phyloP scores from a whole-genome alignment of 345 rosid genomes.

The Gossypium stocksii region DNA sequence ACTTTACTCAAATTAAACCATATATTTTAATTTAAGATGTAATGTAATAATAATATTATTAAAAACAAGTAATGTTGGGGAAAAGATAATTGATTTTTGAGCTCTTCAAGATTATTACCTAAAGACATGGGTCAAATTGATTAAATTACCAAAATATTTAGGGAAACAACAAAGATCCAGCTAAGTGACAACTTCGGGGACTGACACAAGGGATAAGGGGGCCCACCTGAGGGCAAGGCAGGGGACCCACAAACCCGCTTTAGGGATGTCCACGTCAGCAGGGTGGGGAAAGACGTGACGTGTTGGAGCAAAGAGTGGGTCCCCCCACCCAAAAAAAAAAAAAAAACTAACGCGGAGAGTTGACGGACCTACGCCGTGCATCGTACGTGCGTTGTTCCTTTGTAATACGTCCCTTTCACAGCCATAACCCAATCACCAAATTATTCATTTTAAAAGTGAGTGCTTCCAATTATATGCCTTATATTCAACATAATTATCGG shows the following conservation, averaged over 20 bases:
- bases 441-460: too few species aligned
- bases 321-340: not conserved
- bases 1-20: too few species aligned
- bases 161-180: not conserved
- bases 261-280: constrained; percentile 19
- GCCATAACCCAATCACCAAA: too few species aligned
- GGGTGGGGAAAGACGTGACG: not conserved
- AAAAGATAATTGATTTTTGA: too few species aligned
- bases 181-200: not conserved
- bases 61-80: too few species aligned
- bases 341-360: not conserved
- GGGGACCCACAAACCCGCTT: not conserved
- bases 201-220: not conserved
- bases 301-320: not conserved
- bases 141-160: too few species aligned
- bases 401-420: constrained; percentile 12
- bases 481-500: too few species aligned
- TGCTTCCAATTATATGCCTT: too few species aligned
- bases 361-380: not conserved
- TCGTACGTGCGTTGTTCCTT: constrained; percentile 24
- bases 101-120: too few species aligned
- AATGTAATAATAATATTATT: not conserved
- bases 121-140: too few species aligned
- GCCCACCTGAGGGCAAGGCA: not conserved
- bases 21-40: too few species aligned